Conservation (phyloP, 805 yeast genomes). For the Saccharomycopsis sp. region DNA sequence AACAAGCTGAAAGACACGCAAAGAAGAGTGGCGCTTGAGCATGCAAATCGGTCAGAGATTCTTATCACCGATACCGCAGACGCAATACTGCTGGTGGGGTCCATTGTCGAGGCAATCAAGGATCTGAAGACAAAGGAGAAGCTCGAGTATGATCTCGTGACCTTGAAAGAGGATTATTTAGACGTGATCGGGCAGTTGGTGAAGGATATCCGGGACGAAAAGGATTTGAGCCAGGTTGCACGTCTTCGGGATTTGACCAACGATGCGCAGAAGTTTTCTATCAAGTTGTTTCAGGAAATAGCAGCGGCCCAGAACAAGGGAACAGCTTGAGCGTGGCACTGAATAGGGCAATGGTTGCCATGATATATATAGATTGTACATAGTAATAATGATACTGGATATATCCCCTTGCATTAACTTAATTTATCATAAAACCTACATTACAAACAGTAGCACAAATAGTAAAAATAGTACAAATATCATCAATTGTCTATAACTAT, state of each 20-base stretch:
- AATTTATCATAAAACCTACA: too few species aligned
- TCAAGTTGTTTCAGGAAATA: constrained; percentile 67
- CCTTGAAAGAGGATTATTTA: constrained; percentile 22
- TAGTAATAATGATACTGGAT: too few species aligned
- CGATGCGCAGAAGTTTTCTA: constrained; percentile 66
- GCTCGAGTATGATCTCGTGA: constrained; percentile 45
- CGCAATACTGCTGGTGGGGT: constrained; percentile 42
- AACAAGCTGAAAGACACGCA: constrained; percentile 55
- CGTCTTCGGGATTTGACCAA: constrained; percentile 67
- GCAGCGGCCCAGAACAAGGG: constrained; percentile 9
- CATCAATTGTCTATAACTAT: too few species aligned
- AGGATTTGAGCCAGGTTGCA: constrained; percentile 29
- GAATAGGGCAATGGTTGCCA: too few species aligned
- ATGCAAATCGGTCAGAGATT: constrained; percentile 72
- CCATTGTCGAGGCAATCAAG: constrained; percentile 50
- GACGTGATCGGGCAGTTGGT: constrained; percentile 4
- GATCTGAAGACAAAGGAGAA: constrained; percentile 57
- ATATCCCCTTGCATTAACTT: too few species aligned
- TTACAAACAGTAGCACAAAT: too few species aligned
- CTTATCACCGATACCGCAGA: constrained; percentile 59
- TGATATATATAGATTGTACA: too few species aligned
- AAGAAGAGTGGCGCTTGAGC: constrained; percentile 56
- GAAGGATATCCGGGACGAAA: constrained; percentile 7
- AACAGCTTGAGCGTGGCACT: too few species aligned
- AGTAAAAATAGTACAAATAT: too few species aligned